Evolutionary conservation across 371 early-diverging fungal genomes (phyloP).

Genomic region (Paraphysoderma sedebokerense): DNA sequence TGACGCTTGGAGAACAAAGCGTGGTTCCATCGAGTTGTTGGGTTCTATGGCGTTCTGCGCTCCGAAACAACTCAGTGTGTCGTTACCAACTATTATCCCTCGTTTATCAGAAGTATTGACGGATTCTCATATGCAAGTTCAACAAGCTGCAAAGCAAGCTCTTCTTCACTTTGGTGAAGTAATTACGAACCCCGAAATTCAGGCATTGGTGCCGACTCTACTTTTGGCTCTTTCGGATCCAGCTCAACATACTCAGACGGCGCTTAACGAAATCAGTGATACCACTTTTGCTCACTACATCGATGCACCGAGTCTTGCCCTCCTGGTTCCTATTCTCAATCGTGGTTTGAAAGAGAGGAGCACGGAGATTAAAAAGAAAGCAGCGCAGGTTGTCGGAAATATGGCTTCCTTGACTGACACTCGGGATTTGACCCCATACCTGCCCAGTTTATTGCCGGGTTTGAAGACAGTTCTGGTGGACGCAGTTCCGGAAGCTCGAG

Average conservation of each 20-base stretch:
- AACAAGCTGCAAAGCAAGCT: conserved; percentile 71
- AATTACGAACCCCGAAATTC: conserved; percentile 94
- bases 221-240: conserved; percentile 82
- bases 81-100: conserved; percentile 83
- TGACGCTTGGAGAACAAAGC: conserved; percentile 89
- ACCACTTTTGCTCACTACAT: conserved; percentile 95
- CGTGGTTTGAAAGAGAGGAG: conserved; percentile 81
- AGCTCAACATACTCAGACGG: conserved; percentile 58
- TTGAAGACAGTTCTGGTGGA: conserved; percentile 80
- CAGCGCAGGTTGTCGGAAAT: conserved; percentile 93
- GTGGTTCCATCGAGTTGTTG: conserved; percentile 85
- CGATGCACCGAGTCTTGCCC: conserved; percentile 87
- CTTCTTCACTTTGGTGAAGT: conserved; percentile 78
- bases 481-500: conserved; percentile 90
- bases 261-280: conserved; percentile 64
- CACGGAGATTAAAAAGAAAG: conserved; percentile 78
- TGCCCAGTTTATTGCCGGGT: conserved; percentile 61
- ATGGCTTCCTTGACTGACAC: conserved; percentile 86
- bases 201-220: conserved; percentile 67
- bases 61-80: conserved; percentile 82
- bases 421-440: conserved; percentile 75
- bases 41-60: conserved; percentile 92
- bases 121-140: conserved; percentile 86
- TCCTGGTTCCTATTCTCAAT: conserved; percentile 84
- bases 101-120: conserved; percentile 74